Base-by-base conservation (phyloP, 768 basidiomycete species). In the Suillus alpinus region DNA sequence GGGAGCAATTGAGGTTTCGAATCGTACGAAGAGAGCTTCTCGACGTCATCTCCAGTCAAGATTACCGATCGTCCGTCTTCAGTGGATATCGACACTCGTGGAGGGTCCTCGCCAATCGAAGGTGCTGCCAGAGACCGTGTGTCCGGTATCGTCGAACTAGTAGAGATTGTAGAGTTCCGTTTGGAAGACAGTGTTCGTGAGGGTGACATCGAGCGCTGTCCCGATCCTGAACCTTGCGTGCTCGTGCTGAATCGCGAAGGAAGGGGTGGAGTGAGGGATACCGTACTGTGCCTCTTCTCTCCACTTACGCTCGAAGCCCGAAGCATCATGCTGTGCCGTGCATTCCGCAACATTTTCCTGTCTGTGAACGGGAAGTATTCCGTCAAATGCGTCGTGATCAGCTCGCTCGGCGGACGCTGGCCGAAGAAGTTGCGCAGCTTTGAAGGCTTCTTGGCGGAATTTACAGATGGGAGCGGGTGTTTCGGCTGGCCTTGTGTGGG, bases 401-500 rank as follows among this genome's bases (percentile, higher is more conserved):
- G 86, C 74, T 98, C 97, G 76, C 91, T 94, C 0, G 97, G 95
- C 0, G 97, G 97, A 43, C 97, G 91, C 69, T 98, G 97, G 16
- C 96, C 97, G 67, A 98, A 96, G 81, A 98, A 99, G 80, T 94
- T 95, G 74, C 91, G 91, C 51, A 95, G 72, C 69, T 93, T 95
- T 23, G 84, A 83, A 4, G 87, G 84, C 9, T 81, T 77, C 66
- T 84, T 84, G 56, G 58, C 36, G 52, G 67, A 46, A 40, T 55
- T 55, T 43, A 26, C 32, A 26, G 57, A 46, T 34, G 53, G 59
- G 44, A 52, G 53, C 13, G 60, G 65, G 34, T 53, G 63, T 65
- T 69, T 74, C 40, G 63, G 16, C 3, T 69, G 8, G 65, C 51
- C 52, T 29, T 68, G 67, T 0, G 81, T 79, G 6, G 86, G 82